These are phyloP conservation scores for Trifolium pratense DNA, from an alignment of 306 rosid species.

Conservation along the genomic window DNA sequence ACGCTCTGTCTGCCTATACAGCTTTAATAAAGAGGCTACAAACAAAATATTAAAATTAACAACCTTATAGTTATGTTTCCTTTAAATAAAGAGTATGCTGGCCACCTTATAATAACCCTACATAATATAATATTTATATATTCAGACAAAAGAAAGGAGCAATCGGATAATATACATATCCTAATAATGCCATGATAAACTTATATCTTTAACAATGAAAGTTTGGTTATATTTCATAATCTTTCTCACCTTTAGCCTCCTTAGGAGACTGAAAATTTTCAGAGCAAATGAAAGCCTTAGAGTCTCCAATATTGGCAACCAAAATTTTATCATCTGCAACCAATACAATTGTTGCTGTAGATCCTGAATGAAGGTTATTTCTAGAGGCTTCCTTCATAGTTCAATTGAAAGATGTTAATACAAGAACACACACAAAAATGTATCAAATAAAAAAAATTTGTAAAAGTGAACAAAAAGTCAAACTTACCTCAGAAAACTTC, in stretches of 20 bases:
- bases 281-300: slow-evolving; percentile 90
- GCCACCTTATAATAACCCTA: slow-evolving; percentile 3
- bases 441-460: slow-evolving; percentile 12
- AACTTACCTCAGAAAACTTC: slow-evolving; percentile 79
- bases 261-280: slow-evolving; percentile 72
- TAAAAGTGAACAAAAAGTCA: slow-evolving; percentile 39
- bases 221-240: slow-evolving; percentile 30
- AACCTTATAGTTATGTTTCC: slow-evolving; percentile 32
- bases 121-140: slow-evolving; percentile 19
- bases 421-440: slow-evolving; percentile 25
- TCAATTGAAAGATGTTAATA: slow-evolving; percentile 53
- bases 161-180: too few relatives aligned
- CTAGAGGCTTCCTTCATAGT: slow-evolving; percentile 82
- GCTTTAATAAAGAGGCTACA: slow-evolving; percentile 74
- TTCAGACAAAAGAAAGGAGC: slow-evolving; percentile 20
- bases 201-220: slow-evolving; percentile 8
- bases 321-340: slow-evolving; percentile 85
- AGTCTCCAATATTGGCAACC: slow-evolving; percentile 97
- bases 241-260: slow-evolving; percentile 86
- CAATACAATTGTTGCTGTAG: slow-evolving; percentile 80
- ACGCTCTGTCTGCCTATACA: slow-evolving; percentile 68
- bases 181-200: slow-evolving; percentile 19
- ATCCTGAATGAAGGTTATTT: slow-evolving; percentile 68
- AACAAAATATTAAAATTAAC: slow-evolving; percentile 46
- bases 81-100: slow-evolving; percentile 35